A percentile compares a stretch with the other conserved stretches of the same genome.
Evolutionary conservation across 306 rosid genomes (phyloP).

Genomic region (Ochetophila trinervis): DNA sequence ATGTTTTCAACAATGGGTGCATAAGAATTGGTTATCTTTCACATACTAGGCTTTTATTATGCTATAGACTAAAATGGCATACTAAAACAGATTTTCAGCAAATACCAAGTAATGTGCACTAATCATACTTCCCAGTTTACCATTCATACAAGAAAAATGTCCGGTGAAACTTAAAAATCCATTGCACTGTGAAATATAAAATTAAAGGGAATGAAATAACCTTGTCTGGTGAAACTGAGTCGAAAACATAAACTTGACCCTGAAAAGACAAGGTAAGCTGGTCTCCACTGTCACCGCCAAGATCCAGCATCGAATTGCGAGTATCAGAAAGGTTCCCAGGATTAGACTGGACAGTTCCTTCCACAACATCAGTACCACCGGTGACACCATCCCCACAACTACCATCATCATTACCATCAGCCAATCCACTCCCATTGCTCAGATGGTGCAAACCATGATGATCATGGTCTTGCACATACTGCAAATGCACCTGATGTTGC

Average conservation of each 20-base stretch:
- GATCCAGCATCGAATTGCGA: constrained; percentile 37
- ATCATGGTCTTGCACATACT: constrained; percentile 53
- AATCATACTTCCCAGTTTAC: background rate
- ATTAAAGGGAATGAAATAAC: constrained; percentile 30
- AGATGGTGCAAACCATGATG: constrained; percentile 55
- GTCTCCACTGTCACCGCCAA: constrained; percentile 44
- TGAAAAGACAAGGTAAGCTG: constrained; percentile 73
- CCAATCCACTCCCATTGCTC: constrained; percentile 53
- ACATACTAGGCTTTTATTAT: no score
- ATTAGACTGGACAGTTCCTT: constrained; percentile 49
- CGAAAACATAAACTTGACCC: constrained; percentile 74
- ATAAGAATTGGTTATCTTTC: no score
- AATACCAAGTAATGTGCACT: no score
- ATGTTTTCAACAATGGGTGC: no score
- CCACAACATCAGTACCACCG: constrained; percentile 42
- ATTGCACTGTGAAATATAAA: background rate
- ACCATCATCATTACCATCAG: constrained; percentile 22
- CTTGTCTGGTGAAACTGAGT: constrained; percentile 68
- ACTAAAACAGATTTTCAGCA: no score
- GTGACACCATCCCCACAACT: constrained; percentile 23
- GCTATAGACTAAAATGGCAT: no score
- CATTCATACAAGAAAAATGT: background rate
- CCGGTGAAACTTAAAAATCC: background rate
- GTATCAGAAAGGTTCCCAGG: constrained; percentile 45
- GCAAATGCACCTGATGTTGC: constrained; percentile 40